A percentile compares a stretch with the other conserved stretches of the same genome.
These are phyloP conservation scores for Metarhizium humberi DNA, from an alignment of 2,329 filamentous ascomycete species.

Conservation along the genomic window DNA sequence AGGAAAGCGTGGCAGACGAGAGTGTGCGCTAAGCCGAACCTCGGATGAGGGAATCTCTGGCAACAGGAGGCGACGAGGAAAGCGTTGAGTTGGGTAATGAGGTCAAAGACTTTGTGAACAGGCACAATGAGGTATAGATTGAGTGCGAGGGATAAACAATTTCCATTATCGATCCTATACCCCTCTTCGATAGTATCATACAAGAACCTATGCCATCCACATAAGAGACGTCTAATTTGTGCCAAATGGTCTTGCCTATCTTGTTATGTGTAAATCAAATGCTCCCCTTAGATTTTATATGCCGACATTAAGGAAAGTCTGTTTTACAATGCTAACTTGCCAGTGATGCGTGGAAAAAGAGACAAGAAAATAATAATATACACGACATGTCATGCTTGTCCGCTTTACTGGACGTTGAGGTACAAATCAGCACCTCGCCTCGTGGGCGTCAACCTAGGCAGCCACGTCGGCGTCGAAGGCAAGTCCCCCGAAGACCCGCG, in stretches of 20 bases:
- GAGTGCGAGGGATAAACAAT: neutral
- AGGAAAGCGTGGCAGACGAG: constrained; percentile 18
- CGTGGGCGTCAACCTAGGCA: constrained; percentile 57
- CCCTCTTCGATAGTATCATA: constrained; percentile 15
- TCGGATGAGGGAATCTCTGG: constrained; percentile 22
- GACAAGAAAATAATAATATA: too few relatives aligned
- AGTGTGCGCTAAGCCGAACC: constrained; percentile 28
- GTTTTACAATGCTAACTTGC: neutral
- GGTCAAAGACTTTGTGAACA: neutral
- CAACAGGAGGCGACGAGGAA: neutral
- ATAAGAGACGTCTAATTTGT: neutral
- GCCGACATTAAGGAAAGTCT: neutral
- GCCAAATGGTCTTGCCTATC: neutral
- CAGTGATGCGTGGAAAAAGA: neutral
- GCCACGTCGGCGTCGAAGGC: constrained; percentile 18
- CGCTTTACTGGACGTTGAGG: constrained; percentile 39
- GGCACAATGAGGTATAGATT: neutral
- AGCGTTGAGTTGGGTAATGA: neutral
- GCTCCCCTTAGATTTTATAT: neutral
- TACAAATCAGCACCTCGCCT: constrained; percentile 57
- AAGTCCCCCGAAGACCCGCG: constrained; percentile 2
- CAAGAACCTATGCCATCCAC: constrained; percentile 9
- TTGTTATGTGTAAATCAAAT: neutral
- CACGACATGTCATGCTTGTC: neutral
- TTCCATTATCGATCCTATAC: constrained; percentile 7